Evolutionary conservation across 2,329 filamentous ascomycete species (phyloP), one percentile per base, ranked within the genome.

Genomic region (Aureobasidium sp.): DNA sequence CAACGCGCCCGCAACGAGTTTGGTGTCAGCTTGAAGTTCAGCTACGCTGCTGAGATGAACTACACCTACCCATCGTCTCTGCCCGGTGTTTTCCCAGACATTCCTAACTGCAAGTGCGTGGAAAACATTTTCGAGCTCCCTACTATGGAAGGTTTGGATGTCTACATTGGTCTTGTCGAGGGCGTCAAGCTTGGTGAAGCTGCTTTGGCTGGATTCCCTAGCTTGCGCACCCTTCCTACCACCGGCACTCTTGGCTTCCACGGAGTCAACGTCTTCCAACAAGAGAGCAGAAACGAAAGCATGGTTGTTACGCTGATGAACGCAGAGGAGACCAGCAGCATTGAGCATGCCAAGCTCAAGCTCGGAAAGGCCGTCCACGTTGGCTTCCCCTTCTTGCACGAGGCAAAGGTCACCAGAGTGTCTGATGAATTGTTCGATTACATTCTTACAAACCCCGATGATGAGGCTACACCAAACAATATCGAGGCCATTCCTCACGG

Each of bases 61-160:
- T 97, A 88, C 68, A 82, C 83, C 6, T 99, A 97, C 71, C 89
- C 89, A 1, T 96, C 92, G 3, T 94, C 93, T 5, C 80, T 97
- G 65, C 84, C 88, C 17, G 93, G 92, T 9, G 83, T 96, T 39
- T 99, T 99, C 73, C 93, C 93, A 0, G 91, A 97, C 69, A 82
- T 99, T 52, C 80, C 84, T 7, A 84, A 89, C 70, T 99, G 94
- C 72, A 91, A 85, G 68, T 99, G 95, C 70, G 85, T 97, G 37
- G 91, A 96, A 75, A 99, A 99, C 71, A 91, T 96, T 31, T 99
- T 95, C 70, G 94, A 99, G 66, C 81, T 99, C 39, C 95, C 95
- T 8, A 89, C 88, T 4, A 90, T 96, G 74, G 93, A 97, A 60
- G 94, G 93, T 1, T 77, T 97, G 53, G 88, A 95, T 63, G 89